Percentiles rank a stretch among this genome's conserved stretches.
Conservation (phyloP, 306 rosid species). For the Quillaja saponaria region DNA sequence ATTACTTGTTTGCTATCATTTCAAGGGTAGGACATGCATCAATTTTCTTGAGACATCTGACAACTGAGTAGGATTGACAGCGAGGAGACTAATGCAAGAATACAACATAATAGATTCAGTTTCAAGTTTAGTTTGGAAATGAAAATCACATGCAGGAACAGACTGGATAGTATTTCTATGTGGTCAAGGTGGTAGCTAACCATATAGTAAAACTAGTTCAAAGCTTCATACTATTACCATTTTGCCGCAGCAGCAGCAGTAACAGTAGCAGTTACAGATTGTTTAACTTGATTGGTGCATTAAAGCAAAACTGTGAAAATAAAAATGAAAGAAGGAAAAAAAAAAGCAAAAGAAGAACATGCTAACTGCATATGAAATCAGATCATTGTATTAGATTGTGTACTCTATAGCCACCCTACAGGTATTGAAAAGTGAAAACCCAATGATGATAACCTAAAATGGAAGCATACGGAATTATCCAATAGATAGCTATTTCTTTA, state of each 20-base stretch:
- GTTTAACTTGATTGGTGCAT: slow-evolving; percentile 18
- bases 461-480: no score
- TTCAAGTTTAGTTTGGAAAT: neutral
- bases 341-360: no score
- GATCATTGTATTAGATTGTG: no score
- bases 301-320: neutral
- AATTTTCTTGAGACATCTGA: neutral
- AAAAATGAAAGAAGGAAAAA: neutral
- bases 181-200: neutral
- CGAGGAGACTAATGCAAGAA: neutral
- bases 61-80: neutral
- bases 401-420: no score
- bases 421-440: no score
- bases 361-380: no score
- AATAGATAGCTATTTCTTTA: no score
- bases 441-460: no score
- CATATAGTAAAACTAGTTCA: neutral
- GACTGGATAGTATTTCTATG: neutral
- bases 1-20: neutral
- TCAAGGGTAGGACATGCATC: slow-evolving; percentile 13
- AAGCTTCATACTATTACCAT: neutral
- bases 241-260: neutral
- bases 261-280: no score
- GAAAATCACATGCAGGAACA: neutral
- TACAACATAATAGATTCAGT: slow-evolving; percentile 5